Evolutionary conservation across 1,284 basidiomycete genomes (phyloP), one percentile per base, ranked within the genome.

Genomic region (Naganishia albida): DNA sequence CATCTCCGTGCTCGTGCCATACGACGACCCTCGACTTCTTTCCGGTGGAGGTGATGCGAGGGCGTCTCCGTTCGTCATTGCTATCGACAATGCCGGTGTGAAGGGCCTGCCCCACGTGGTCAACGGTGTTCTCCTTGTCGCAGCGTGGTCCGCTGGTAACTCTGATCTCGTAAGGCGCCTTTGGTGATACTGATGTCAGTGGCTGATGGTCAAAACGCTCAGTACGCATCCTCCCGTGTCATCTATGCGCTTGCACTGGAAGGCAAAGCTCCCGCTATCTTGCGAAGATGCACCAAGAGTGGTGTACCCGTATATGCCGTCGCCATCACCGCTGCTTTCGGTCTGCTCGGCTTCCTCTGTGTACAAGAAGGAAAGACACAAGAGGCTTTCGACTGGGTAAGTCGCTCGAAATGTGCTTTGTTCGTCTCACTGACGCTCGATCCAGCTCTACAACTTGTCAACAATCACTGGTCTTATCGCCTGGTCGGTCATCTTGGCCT

Each of bases 121-220:
- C 79, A 95, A 95, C 75, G 91, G 91, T 6, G 87, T 85, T 74
- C 83, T 96, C 26, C 78, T 95, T 63, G 89, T 87, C 38, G 90
- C 90, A 1, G 92, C 92, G 1, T 90, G 89, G 85, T 93, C 90
- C 8, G 90, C 92, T 7, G 90, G 88, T 3, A 89, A 87, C 44
- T 89, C 88, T 70, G 88, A 93, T 76, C 81, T 66, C 10, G 64
- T 65, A 40, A 54, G 64, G 53, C 12, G 18, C n/a, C 20, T 23
- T 38, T 26, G 90, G 79, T 88, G 86, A 23, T 18, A 13, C 12
- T 12, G 25, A 25, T 30, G 16, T 10, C 34, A 87, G 85, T 81
- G 34, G 10, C 10, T 34, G 34, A 34, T 34, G 6, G 34, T 34
- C 6, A n/a, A 34, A 6, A 34, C 10, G 34, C 75, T 93, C 30